Evolutionary conservation across 371 early-diverging fungal genomes (phyloP).

Genomic region (Batkoa obscura): DNA sequence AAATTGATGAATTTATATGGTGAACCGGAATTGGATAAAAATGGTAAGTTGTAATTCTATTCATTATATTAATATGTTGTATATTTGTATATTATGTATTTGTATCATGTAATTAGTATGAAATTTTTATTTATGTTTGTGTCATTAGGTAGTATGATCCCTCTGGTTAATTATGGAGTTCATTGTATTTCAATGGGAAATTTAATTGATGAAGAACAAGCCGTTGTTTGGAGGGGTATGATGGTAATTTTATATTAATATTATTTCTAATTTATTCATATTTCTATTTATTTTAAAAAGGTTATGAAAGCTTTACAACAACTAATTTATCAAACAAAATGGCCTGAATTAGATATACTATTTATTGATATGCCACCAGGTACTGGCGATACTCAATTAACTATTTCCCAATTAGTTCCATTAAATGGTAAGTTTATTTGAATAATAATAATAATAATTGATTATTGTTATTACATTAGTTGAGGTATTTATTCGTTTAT

Average conservation of each 20-base stretch:
- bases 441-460: too few species aligned
- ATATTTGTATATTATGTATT: not conserved
- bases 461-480: not conserved
- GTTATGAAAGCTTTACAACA: constrained; percentile 86
- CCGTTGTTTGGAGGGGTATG: constrained; percentile 81
- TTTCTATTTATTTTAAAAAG: constrained; percentile 7
- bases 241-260: constrained; percentile 28
- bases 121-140: too few species aligned
- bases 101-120: too few species aligned
- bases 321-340: constrained; percentile 62
- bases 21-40: constrained; percentile 39
- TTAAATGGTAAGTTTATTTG: constrained; percentile 29
- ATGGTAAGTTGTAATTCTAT: constrained; percentile 13
- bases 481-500: not conserved
- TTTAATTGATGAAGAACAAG: constrained; percentile 46
- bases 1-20: constrained; percentile 61
- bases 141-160: constrained; percentile 28
- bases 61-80: not conserved
- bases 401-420: constrained; percentile 60
- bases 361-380: constrained; percentile 89
- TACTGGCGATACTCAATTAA: constrained; percentile 76
- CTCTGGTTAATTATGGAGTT: constrained; percentile 62
- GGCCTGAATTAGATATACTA: constrained; percentile 55
- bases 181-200: constrained; percentile 88
- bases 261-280: not conserved